Base-by-base conservation (phyloP, 1,284 basidiomycete species). In the Termitomyces sp. region DNA sequence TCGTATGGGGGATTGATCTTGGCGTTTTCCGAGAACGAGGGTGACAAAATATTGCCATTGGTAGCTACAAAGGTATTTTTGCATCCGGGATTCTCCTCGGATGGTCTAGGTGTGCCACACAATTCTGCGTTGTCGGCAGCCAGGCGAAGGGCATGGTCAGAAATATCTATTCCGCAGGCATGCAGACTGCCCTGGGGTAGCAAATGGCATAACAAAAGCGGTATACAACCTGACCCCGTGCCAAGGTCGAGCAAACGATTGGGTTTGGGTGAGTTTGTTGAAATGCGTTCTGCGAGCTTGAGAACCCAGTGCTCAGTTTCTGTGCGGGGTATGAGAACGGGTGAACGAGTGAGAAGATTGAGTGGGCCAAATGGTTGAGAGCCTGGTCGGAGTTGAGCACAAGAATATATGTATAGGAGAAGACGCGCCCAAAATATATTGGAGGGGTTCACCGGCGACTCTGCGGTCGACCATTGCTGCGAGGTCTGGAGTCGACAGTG, bases 161-260 rank as follows among this genome's bases (percentile, higher is more conserved):
- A 84, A 50, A 89, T 78, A 68, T 96, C 93, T 31, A 94, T 71
- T 5, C 83, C 92, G 54, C 79, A 70, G 3, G 87, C 80, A 9
- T 68, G 70, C 30, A 81, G 60, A 50, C 68, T 72, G 44, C 77
- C 77, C 30, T 71, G 66, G 10, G 79, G 78, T 66, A 82, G 80
- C 40, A 82, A 66, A 60, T 83, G 78, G 60, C 82, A 84, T 16
- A 96, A 75, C 16, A 93, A 75, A 34, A 96, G 78, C 0, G 92
- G 86, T 49, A 97, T 93, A 66, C 92, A 93, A 8, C 88, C 93
- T 1, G 90, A 82, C 30, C 94, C 94, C 1, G 93, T 94, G 64
- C 93, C 93, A 39, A 97, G 79, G 70, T 97, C 94, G 26, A 96
- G 76, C 19, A 94, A 67, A 39, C 70, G 73, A 28, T 78, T 57